These are phyloP conservation scores for Paraphoma sp. DNA, from an alignment of 2,329 filamentous ascomycete species.

Conservation along the genomic window DNA sequence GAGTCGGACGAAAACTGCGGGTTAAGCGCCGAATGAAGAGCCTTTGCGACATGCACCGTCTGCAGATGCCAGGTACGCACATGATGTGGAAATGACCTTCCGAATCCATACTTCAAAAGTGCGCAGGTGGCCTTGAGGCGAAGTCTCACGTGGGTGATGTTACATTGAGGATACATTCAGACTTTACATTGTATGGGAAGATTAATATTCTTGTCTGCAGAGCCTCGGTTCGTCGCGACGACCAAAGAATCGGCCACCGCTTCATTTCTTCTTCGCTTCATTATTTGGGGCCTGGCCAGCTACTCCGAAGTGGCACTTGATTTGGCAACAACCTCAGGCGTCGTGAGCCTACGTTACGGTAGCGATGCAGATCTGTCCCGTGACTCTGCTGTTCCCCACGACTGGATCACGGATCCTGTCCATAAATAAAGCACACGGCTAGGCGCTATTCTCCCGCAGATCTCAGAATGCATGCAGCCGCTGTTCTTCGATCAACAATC, in stretches of 20 bases:
- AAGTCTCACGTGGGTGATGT: background rate
- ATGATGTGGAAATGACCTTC: background rate
- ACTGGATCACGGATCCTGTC: background rate
- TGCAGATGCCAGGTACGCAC: background rate
- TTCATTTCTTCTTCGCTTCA: too few relatives aligned
- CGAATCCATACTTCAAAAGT: background rate
- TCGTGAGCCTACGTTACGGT: background rate
- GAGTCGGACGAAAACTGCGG: background rate
- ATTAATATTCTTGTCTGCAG: too few relatives aligned
- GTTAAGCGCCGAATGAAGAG: background rate
- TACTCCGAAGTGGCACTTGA: background rate
- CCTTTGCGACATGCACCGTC: background rate
- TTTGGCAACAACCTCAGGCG: background rate
- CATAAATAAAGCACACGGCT: background rate
- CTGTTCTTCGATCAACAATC: constrained; percentile 2
- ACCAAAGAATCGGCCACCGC: too few relatives aligned
- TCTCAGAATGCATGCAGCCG: background rate
- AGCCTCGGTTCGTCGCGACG: too few relatives aligned
- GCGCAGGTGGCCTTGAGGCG: background rate
- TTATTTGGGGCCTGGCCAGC: too few relatives aligned
- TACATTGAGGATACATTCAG: background rate
- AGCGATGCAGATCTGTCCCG: background rate
- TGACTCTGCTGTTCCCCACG: background rate
- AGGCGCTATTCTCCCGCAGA: background rate
- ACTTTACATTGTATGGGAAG: too few relatives aligned